Conservation (phyloP, 2,329 filamentous ascomycete genomes). For the Beauveria scarabaeidicola region DNA sequence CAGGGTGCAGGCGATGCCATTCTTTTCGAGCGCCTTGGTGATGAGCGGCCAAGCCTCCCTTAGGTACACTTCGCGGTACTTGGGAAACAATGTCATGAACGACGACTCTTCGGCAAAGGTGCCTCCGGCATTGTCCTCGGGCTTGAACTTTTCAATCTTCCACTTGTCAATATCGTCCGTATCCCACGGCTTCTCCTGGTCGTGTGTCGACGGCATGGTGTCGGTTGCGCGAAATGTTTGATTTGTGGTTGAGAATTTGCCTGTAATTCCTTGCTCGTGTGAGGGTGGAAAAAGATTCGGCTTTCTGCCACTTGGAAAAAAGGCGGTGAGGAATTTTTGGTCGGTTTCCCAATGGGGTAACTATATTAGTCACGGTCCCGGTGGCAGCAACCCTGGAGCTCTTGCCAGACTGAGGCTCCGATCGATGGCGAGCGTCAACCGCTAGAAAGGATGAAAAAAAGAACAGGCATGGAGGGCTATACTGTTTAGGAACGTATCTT, state of each 20-base stretch:
- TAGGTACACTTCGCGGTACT: conserved; percentile 91
- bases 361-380: not conserved
- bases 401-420: not conserved
- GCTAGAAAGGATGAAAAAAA: not conserved
- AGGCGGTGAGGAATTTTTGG: conserved; percentile 4
- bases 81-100: conserved; percentile 82
- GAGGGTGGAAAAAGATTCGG: conserved; percentile 12
- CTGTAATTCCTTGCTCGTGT: not conserved
- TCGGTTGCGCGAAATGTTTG: not conserved
- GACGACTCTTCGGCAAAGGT: conserved; percentile 89
- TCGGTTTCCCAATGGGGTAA: not conserved
- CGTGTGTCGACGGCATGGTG: conserved; percentile 77
- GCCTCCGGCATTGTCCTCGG: conserved; percentile 76
- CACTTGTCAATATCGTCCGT: conserved; percentile 97
- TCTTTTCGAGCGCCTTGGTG: conserved; percentile 77
- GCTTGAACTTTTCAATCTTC: conserved; percentile 82
- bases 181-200: conserved; percentile 89
- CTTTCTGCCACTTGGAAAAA: conserved; percentile 8
- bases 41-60: conserved; percentile 90
- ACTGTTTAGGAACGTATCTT: no score
- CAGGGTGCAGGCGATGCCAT: conserved; percentile 81
- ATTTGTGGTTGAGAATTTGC: not conserved
- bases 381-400: not conserved
- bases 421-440: not conserved
- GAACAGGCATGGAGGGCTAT: no score